Conservation (phyloP, 192 early-diverging fungal species). For the Umbelopsis sp. region DNA sequence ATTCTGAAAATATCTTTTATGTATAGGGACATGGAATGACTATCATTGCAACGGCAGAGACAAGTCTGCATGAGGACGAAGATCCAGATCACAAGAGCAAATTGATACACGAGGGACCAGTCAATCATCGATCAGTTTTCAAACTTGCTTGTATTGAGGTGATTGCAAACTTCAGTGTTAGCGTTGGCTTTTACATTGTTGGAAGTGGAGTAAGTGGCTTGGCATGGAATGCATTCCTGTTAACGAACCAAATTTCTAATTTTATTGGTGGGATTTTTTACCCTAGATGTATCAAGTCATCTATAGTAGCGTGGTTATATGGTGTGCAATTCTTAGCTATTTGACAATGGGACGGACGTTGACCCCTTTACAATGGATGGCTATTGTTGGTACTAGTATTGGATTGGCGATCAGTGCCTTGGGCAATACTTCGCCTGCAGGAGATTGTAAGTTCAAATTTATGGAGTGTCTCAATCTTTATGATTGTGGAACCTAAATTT, state of each 20-base stretch:
- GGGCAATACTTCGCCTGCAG: slow-evolving; percentile 29
- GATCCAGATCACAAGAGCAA: slow-evolving; percentile 26
- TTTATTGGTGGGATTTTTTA: not conserved
- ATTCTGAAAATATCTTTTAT: not conserved
- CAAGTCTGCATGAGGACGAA: slow-evolving; percentile 22
- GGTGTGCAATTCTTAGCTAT: slow-evolving; percentile 62
- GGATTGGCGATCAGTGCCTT: slow-evolving; percentile 58
- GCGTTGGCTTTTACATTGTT: slow-evolving; percentile 58
- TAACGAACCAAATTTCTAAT: not conserved
- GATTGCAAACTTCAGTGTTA: slow-evolving; percentile 56
- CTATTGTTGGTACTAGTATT: slow-evolving; percentile 55
- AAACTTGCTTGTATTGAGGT: slow-evolving; percentile 51
- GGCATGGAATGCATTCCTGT: not conserved
- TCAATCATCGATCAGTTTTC: slow-evolving; percentile 36
- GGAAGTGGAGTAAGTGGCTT: slow-evolving; percentile 57
- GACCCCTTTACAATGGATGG: slow-evolving; percentile 51
- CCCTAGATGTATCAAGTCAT: slow-evolving; percentile 65
- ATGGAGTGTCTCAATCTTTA: no score
- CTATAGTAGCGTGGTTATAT: slow-evolving; percentile 63
- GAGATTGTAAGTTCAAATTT: slow-evolving; percentile 3
- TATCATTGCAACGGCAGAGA: not conserved
- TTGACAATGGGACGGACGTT: slow-evolving; percentile 54
- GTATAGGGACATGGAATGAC: slow-evolving; percentile 7
- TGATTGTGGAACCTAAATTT: not conserved
- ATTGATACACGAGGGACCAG: slow-evolving; percentile 29